Conservation (phyloP, 2,329 filamentous ascomycete species). For the Aspergillus ibericus region DNA sequence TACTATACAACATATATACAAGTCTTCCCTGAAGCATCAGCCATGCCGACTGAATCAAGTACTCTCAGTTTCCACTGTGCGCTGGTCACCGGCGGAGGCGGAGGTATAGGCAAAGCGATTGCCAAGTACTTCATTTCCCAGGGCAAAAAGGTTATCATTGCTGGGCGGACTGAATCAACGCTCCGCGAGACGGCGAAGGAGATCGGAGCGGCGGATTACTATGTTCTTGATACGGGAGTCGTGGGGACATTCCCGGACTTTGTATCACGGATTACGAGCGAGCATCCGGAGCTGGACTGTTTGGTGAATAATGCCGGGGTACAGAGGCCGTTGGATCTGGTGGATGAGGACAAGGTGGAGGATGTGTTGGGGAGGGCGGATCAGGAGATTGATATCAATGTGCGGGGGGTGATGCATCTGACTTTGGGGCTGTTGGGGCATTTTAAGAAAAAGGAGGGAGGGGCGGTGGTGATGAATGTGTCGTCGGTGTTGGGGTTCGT, state of each 20-base stretch:
- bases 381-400: constrained; percentile 60
- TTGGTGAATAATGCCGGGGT: constrained; percentile 62
- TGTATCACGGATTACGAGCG: constrained; percentile 45
- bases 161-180: constrained; percentile 51
- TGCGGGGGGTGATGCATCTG: constrained; percentile 60
- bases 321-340: constrained; percentile 54
- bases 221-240: constrained; percentile 54
- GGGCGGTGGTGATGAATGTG: constrained; percentile 55
- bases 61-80: constrained; percentile 54
- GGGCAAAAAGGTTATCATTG: constrained; percentile 28
- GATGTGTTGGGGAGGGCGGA: constrained; percentile 52
- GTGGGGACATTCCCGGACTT: constrained; percentile 44
- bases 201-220: constrained; percentile 53
- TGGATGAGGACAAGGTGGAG: constrained; percentile 26
- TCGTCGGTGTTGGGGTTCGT: constrained; percentile 56
- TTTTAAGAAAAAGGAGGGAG: constrained; percentile 40
- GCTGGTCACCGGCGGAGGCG: constrained; percentile 30
- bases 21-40: too few relatives aligned
- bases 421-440: constrained; percentile 52
- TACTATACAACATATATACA: too few relatives aligned
- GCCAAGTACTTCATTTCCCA: constrained; percentile 22
- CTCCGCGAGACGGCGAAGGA: constrained; percentile 46
- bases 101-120: constrained; percentile 26
- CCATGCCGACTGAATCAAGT: too few relatives aligned
- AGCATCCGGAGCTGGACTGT: constrained; percentile 59